Percentiles rank a stretch among this genome's conserved stretches.
Evolutionary conservation across 345 rosid genomes (phyloP).

Genomic region (Dipteronia dyeriana): DNA sequence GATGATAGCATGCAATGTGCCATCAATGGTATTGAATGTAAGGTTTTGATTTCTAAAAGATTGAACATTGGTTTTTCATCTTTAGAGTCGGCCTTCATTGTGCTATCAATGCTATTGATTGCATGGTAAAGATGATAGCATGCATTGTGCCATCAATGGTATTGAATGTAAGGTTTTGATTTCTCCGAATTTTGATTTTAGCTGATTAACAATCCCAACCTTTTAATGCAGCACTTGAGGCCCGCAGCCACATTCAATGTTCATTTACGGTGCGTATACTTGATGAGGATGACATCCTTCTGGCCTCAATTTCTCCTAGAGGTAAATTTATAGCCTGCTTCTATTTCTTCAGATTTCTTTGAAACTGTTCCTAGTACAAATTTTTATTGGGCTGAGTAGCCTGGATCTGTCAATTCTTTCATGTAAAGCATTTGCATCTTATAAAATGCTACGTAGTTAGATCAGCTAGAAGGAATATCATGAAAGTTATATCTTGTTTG

Average conservation of each 20-base stretch:
- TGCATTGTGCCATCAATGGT: background rate
- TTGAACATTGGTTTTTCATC: background rate
- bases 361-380: slow-evolving; percentile 2
- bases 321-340: slow-evolving; percentile 38
- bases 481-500: background rate
- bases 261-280: slow-evolving; percentile 71
- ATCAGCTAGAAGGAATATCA: background rate
- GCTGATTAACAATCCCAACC: slow-evolving; percentile 15
- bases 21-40: too few relatives aligned
- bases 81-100: background rate
- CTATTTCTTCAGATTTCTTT: slow-evolving; percentile 1
- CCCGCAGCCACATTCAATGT: slow-evolving; percentile 47
- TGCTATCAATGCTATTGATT: background rate
- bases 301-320: slow-evolving; percentile 54
- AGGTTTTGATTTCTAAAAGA: too few relatives aligned
- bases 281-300: slow-evolving; percentile 61
- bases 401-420: background rate
- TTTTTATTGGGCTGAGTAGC: background rate
- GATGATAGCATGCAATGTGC: too few relatives aligned
- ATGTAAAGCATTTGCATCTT: background rate
- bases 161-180: background rate
- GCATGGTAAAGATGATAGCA: background rate
- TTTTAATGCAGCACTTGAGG: slow-evolving; percentile 73
- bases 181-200: background rate
- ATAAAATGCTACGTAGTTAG: background rate